Percentiles rank a stretch among this genome's conserved stretches.
Evolutionary conservation across 2,329 filamentous ascomycete species (phyloP).

Genomic region (Coleophoma crateriformis): DNA sequence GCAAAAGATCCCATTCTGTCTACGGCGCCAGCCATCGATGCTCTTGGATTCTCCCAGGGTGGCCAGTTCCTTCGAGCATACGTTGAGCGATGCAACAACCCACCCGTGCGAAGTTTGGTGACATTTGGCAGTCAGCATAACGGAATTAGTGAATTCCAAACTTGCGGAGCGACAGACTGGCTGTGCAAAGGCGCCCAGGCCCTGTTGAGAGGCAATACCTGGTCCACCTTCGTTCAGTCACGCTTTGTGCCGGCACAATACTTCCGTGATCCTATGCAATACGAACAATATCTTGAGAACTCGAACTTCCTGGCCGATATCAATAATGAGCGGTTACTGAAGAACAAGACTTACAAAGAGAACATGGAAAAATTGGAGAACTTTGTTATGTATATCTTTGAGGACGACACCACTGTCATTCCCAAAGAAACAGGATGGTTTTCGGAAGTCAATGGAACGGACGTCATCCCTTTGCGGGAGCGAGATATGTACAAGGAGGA

Average conservation of each 20-base stretch:
- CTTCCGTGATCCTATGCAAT: constrained; percentile 67
- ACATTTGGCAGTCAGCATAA: constrained; percentile 71
- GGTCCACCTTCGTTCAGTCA: constrained; percentile 71
- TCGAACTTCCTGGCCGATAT: constrained; percentile 92
- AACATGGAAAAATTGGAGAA: constrained; percentile 66
- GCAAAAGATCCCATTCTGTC: constrained; percentile 72
- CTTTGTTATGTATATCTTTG: constrained; percentile 87
- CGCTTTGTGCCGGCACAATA: constrained; percentile 91
- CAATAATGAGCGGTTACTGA: constrained; percentile 80
- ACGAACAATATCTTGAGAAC: constrained; percentile 68
- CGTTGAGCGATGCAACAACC: constrained; percentile 74
- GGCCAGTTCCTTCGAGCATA: constrained; percentile 93
- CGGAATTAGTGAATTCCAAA: constrained; percentile 79
- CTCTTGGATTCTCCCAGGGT: constrained; percentile 91
- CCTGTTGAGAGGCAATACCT: constrained; percentile 74
- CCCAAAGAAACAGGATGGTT: constrained; percentile 94
- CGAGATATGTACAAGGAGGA: constrained; percentile 78
- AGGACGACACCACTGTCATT: constrained; percentile 77
- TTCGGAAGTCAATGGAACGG: constrained; percentile 71
- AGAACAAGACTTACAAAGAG: constrained; percentile 69
- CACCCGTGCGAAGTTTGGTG: constrained; percentile 54
- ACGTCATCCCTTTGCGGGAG: constrained; percentile 62
- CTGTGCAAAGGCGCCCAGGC: constrained; percentile 77
- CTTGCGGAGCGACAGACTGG: constrained; percentile 67
- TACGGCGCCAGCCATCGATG: constrained; percentile 79